Evolutionary conservation across 2,329 filamentous ascomycete genomes (phyloP).

Genomic region (Raffaelea albimanens): DNA sequence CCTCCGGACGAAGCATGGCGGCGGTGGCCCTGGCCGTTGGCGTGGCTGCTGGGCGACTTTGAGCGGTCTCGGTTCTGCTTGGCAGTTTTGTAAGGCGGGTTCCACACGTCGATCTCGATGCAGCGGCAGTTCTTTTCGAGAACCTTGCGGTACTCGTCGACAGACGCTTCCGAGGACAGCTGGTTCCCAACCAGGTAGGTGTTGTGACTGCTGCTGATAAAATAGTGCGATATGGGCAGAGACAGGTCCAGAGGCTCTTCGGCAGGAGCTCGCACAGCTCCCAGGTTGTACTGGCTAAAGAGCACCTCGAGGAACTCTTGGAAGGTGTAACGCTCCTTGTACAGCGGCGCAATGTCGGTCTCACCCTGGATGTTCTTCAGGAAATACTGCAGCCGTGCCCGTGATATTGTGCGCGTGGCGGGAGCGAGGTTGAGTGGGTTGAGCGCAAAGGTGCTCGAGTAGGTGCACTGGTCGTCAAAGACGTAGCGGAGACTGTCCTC

Average conservation of each 20-base stretch:
- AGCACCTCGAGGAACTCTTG: conserved; percentile 42
- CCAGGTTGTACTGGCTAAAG: conserved; percentile 31
- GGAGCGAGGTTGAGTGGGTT: no score
- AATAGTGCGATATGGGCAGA: conserved; percentile 76
- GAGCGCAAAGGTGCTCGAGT: no score
- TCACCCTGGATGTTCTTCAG: conserved; percentile 41
- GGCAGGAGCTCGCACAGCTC: conserved; percentile 25
- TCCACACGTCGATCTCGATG: conserved; percentile 93
- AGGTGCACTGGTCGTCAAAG: conserved; percentile 33
- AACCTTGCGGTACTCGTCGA: conserved; percentile 68
- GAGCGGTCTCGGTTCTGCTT: conserved; percentile 26
- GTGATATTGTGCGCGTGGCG: conserved; percentile 18
- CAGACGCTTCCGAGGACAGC: conserved; percentile 65
- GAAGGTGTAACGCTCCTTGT: conserved; percentile 32
- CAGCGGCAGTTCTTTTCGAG: conserved; percentile 73
- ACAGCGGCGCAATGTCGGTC: conserved; percentile 19
- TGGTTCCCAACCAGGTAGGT: conserved; percentile 88
- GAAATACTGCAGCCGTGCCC: conserved; percentile 36
- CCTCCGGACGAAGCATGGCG: conserved; percentile 25
- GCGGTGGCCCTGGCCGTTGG: conserved; percentile 27
- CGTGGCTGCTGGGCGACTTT: conserved; percentile 33
- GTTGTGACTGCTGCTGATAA: conserved; percentile 90
- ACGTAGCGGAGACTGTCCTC: conserved; percentile 36
- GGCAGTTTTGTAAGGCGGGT: conserved; percentile 44
- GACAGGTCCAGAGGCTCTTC: conserved; percentile 44